Base-by-base conservation (phyloP, 2,329 filamentous ascomycete species). In the Phaeomoniella chlamydospora region DNA sequence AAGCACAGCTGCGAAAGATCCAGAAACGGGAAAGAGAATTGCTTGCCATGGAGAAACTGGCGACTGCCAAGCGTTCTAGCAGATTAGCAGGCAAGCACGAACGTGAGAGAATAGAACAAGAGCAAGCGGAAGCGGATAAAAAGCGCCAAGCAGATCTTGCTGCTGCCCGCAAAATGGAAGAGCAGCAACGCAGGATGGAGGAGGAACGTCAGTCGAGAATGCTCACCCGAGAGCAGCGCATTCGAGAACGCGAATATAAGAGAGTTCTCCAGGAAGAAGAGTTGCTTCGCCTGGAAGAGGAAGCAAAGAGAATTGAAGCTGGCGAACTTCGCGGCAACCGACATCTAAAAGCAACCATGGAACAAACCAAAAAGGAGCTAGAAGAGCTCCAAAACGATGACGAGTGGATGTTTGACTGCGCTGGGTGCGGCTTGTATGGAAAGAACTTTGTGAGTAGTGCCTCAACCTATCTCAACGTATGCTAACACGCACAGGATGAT, bases 361-460 rank as follows among this genome's bases (percentile, higher is more conserved):
- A 86, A 49, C 80, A 72, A 55, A 83, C 77, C 43, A 79, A 80
- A 54, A 77, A 77, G 54, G 82, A 83, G 19, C 64, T 94, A 9
- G 71, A 80, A 45, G 73, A 80, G 37, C 68, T 94, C 15, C 72
- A 76, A 14, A 68, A 77, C 45, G 83, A 90, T 33, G 82, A 85
- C 10, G 75, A 86, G 35, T 96, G 90, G 90, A 72, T 85, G 29
- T 98, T 98, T 48, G 90, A 98, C 53, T 98, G 90, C 53, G 68
- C 73, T 11, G 71, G 83, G 16, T 98, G 90, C 54, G 88, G 88
- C 16, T 70, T 86, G 15, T 78, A 94, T 55, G 90, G 90, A 15
- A 80, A 92, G 47, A 83, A 94, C 40, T 51, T 76, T 41, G 68
- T 71, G 54, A 45, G 65, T 46, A 19, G n/a, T 29, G 22, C 31